Conservation (phyloP, 2,329 filamentous ascomycete species). For the Diatrype stigma region DNA sequence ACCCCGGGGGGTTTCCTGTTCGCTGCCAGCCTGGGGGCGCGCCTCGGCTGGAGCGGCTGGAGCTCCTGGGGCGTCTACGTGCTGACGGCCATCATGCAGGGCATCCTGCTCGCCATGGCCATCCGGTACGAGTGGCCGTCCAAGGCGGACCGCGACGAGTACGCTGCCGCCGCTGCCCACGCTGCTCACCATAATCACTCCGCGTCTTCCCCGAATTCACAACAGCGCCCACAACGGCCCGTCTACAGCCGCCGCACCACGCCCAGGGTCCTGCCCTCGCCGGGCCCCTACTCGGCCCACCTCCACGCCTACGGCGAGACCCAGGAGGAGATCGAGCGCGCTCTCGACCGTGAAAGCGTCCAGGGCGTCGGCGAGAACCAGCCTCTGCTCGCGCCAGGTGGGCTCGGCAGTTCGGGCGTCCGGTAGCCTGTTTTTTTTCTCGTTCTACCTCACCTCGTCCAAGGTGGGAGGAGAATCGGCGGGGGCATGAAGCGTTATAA, state of each 20-base stretch:
- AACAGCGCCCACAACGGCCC: constrained; percentile 21
- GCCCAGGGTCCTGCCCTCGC: constrained; percentile 27
- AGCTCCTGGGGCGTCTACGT: constrained; percentile 93
- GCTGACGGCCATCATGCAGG: constrained; percentile 81
- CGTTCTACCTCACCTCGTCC: too few relatives aligned
- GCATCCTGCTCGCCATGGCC: constrained; percentile 72
- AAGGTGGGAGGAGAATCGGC: too few relatives aligned
- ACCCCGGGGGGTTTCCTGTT: constrained; percentile 91
- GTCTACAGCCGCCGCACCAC: constrained; percentile 29
- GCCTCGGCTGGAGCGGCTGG: constrained; percentile 81
- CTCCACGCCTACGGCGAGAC: constrained; percentile 31
- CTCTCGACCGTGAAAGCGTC: constrained; percentile 29
- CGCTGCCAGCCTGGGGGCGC: constrained; percentile 74
- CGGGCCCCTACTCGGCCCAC: constrained; percentile 30
- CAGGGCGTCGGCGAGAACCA: constrained; percentile 30
- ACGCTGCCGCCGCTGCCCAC: too few relatives aligned
- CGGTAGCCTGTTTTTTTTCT: constrained; percentile 17
- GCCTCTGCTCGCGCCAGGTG: constrained; percentile 30
- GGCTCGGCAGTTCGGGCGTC: constrained; percentile 28
- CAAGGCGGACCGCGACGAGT: constrained; percentile 4
- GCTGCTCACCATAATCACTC: not conserved
- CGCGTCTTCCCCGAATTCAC: not conserved
- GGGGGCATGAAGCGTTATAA: too few relatives aligned
- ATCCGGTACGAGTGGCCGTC: constrained; percentile 63
- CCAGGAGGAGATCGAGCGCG: constrained; percentile 30